Evolutionary conservation across 2,329 filamentous ascomycete species (phyloP).

Genomic region (Penicillium sp.): DNA sequence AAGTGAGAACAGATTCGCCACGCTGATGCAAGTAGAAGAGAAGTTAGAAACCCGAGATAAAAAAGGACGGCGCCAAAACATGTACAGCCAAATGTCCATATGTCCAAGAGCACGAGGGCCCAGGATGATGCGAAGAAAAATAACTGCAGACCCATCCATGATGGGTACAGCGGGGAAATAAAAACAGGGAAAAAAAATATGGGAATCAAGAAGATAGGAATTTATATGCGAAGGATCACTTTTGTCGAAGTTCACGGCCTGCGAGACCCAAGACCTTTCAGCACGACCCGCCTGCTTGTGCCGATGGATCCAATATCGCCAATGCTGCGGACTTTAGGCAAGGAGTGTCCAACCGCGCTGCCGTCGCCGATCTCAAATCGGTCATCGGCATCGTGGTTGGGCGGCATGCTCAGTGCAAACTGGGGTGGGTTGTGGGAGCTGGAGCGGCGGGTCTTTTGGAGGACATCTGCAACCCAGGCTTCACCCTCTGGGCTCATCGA

Average conservation of each 20-base stretch:
- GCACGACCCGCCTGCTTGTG: slow-evolving; percentile 38
- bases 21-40: slow-evolving; percentile 27
- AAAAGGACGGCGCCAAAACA: slow-evolving; percentile 5
- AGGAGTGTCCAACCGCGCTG: slow-evolving; percentile 5
- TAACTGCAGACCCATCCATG: slow-evolving; percentile 2
- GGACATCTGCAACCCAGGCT: slow-evolving; percentile 48
- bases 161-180: neutral
- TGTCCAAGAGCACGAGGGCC: slow-evolving; percentile 8
- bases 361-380: slow-evolving; percentile 4
- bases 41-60: slow-evolving; percentile 11
- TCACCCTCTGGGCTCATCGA: slow-evolving; percentile 47
- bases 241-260: slow-evolving; percentile 6
- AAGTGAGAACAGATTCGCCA: slow-evolving; percentile 20
- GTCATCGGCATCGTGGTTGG: slow-evolving; percentile 17
- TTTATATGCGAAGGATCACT: neutral
- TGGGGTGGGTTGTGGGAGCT: slow-evolving; percentile 32
- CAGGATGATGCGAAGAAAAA: slow-evolving; percentile 7
- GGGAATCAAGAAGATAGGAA: neutral
- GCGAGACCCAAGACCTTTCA: slow-evolving; percentile 36
- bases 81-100: neutral
- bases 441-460: slow-evolving; percentile 44
- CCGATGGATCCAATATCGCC: slow-evolving; percentile 40
- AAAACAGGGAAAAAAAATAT: neutral
- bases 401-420: slow-evolving; percentile 21
- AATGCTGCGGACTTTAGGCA: slow-evolving; percentile 38